A percentile compares a stretch with the other conserved stretches of the same genome.
phyloP scores from a whole-genome alignment of 2,329 filamentous ascomycete genomes.

The Neofusicoccum umdonicola region DNA sequence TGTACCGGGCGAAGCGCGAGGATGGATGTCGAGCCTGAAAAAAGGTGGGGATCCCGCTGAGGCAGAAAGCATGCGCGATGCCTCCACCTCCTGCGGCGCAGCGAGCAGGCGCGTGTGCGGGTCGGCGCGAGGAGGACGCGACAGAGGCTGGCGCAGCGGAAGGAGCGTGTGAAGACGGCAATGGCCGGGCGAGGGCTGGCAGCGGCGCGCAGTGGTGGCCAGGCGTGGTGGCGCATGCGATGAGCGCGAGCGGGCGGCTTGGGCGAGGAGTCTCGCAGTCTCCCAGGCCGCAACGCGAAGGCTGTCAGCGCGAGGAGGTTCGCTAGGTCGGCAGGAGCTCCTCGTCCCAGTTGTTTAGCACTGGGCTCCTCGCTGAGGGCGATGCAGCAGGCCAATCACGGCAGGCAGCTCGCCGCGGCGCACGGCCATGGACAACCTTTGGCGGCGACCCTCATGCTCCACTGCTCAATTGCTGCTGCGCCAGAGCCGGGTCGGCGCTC shows the following conservation, averaged over 20 bases:
- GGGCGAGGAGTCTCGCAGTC: background rate
- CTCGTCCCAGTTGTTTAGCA: constrained; percentile 4
- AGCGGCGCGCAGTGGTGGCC: background rate
- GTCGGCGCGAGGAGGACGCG: background rate
- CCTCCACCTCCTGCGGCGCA: background rate
- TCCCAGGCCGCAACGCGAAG: background rate
- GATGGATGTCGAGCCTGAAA: background rate
- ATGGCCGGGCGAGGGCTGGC: background rate
- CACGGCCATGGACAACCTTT: background rate
- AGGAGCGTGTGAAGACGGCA: background rate
- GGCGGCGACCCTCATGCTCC: background rate
- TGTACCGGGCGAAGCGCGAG: background rate
- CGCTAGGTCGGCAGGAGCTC: constrained; percentile 1
- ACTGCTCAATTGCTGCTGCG: background rate
- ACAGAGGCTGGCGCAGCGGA: background rate
- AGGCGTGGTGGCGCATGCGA: constrained; percentile 2
- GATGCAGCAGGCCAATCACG: constrained; percentile 9
- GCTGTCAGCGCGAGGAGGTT: background rate
- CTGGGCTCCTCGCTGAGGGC: constrained; percentile 2
- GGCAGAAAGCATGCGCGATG: too few species aligned
- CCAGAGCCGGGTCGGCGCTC: too few species aligned
- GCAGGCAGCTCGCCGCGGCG: background rate
- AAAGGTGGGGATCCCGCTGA: background rate
- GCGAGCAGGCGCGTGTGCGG: background rate
- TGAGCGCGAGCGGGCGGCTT: background rate